Evolutionary conservation across 305 asterid genomes (phyloP), one percentile per base, ranked within the genome.

Genomic region (Galium porrigens): DNA sequence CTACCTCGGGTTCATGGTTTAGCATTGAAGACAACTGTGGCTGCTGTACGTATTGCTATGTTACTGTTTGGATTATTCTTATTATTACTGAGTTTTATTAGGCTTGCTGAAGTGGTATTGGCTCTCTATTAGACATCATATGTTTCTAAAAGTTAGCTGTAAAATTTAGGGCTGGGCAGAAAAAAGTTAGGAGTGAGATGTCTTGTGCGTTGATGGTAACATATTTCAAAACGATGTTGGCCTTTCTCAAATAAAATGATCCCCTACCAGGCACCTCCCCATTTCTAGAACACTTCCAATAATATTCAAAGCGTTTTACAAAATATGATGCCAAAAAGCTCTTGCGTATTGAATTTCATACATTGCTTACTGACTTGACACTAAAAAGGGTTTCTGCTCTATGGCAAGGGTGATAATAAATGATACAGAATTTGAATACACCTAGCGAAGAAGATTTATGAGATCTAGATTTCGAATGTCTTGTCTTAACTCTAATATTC

Each of bases 1-100:
- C 65, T 89, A 80, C 95, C 99, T 63, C 99, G 94, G 68, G 92
- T 94, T 76, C 96, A 94, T 80, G 97, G 92, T 65, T 79, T 89
- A 86, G 95, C 97, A 65, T 92, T 94, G 70, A 87, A 81, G 82
- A 94, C 99, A 66, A 94, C 97, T 42, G 95, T 89, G 74, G 99
- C 97, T 65, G 99, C 94, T 67, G 99, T 92, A 89, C 10, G 94
- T 82, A 52, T 55, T 71, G 72, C 61, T 15, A 51, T 53, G 32
- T 71, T 58, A 29, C 20, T 64, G 12, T 14, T 58, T 46, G n/a
- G 34, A 8, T 57, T 32, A 33, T n/a, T 12, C 0, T 27, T 27
- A 27, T 27, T 9, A 42, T 62, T 42, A 3, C 11, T 12, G 49
- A 52, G 42, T 39, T 20, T 56, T 17, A 6, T 37, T 20, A 37